Percentiles rank a stretch among this genome's conserved stretches.
phyloP scores from a whole-genome alignment of 805 yeast species.

The Wickerhamia fluorescens region DNA sequence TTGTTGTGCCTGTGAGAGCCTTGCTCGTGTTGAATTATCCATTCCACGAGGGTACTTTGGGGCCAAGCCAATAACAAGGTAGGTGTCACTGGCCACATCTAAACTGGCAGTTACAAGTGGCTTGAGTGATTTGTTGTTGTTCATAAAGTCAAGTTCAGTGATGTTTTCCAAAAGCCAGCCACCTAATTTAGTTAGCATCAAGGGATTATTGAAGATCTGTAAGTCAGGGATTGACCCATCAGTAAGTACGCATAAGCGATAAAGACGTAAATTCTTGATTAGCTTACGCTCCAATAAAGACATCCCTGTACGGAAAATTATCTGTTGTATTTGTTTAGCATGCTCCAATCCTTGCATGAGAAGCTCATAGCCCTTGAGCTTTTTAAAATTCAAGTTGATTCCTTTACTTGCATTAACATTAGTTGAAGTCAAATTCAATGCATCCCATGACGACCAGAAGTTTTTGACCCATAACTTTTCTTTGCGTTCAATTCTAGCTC shows the following conservation, averaged over 20 bases:
- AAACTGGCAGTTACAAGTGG: slow-evolving; percentile 86
- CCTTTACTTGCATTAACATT: slow-evolving; percentile 2
- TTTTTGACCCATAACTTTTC: slow-evolving; percentile 70
- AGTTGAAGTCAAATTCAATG: slow-evolving; percentile 31
- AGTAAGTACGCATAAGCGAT: slow-evolving; percentile 78
- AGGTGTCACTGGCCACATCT: slow-evolving; percentile 66
- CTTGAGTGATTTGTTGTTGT: slow-evolving; percentile 35
- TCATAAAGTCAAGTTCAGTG: slow-evolving; percentile 58
- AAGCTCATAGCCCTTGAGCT: slow-evolving; percentile 41
- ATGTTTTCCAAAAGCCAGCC: slow-evolving; percentile 88
- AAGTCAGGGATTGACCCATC: slow-evolving; percentile 75
- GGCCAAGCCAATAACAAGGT: slow-evolving; percentile 82
- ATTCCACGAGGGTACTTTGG: slow-evolving; percentile 62
- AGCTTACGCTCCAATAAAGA: slow-evolving; percentile 80
- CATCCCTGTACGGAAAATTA: slow-evolving; percentile 81
- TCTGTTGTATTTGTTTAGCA: slow-evolving; percentile 79
- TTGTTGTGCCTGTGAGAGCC: slow-evolving; percentile 16
- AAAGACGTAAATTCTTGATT: slow-evolving; percentile 71
- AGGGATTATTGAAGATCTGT: slow-evolving; percentile 73
- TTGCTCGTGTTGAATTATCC: slow-evolving; percentile 28
- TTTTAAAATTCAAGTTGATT: slow-evolving; percentile 14
- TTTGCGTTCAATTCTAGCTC: slow-evolving; percentile 27
- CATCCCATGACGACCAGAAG: slow-evolving; percentile 57
- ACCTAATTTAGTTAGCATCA: slow-evolving; percentile 77
- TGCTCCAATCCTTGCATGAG: slow-evolving; percentile 66